A percentile compares a stretch with the other conserved stretches of the same genome.
Evolutionary conservation across 169 alveolate species (phyloP).

Genomic region (Eimeria necatrix): DNA sequence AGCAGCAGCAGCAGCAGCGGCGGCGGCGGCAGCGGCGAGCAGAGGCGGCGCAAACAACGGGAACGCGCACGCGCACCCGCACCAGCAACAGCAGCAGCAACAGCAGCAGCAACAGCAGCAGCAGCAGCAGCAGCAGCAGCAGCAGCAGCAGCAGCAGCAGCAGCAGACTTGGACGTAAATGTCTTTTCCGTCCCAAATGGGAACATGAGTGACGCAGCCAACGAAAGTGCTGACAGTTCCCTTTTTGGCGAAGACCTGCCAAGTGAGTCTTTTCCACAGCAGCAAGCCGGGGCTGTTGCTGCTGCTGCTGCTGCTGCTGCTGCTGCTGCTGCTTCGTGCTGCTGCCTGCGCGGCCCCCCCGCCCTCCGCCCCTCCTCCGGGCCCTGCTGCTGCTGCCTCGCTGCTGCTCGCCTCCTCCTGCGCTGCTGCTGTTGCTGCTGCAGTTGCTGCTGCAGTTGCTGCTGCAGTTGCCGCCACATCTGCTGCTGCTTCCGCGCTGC

Average conservation of each 20-base stretch:
- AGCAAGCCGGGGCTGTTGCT: slow-evolving; percentile 5
- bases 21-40: not conserved
- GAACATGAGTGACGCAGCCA: slow-evolving; percentile 69
- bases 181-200: slow-evolving; percentile 36
- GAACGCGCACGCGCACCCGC: not conserved
- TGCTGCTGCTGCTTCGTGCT: not conserved
- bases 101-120: slow-evolving; percentile 16
- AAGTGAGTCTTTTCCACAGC: slow-evolving; percentile 42
- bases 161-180: not conserved
- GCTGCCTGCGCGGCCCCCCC: too few relatives aligned
- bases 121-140: not conserved
- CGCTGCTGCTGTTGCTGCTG: too few relatives aligned
- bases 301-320: not conserved
- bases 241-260: slow-evolving; percentile 62
- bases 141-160: not conserved
- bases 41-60: too few relatives aligned
- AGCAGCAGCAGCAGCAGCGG: not conserved
- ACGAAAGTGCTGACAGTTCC: slow-evolving; percentile 41
- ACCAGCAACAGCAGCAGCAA: not conserved
- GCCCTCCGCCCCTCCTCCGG: too few relatives aligned
- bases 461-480: too few relatives aligned
- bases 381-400: not conserved
- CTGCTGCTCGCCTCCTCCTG: too few relatives aligned
- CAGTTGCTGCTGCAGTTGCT: too few relatives aligned
- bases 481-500: too few relatives aligned